These are phyloP conservation scores for Chlamydomonas reinhardtii DNA, from an alignment of 163 green algal species.

Conservation along the genomic window DNA sequence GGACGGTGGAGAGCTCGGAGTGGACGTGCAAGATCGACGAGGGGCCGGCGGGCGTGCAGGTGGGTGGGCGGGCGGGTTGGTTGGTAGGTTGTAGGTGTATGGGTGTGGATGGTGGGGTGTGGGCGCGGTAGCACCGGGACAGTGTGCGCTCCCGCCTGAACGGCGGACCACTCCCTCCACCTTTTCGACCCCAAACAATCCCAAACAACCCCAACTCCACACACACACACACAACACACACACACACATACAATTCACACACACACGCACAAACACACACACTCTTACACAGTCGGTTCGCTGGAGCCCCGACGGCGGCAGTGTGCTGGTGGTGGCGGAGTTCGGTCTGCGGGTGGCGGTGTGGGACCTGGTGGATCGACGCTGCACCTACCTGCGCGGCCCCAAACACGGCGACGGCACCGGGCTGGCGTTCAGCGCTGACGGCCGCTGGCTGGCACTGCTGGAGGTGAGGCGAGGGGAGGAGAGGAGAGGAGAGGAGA, in stretches of 20 bases:
- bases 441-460: constrained; percentile 80
- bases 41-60: constrained; percentile 78
- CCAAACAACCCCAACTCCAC: no score
- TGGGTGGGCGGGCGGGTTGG: no score
- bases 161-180: no score
- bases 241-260: no score
- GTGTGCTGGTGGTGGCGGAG: constrained; percentile 82
- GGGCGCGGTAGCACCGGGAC: no score
- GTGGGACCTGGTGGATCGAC: constrained; percentile 81
- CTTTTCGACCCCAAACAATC: no score
- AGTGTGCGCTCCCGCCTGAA: no score
- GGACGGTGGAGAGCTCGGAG: constrained; percentile 74
- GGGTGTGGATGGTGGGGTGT: no score
- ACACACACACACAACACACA: no score
- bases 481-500: no score
- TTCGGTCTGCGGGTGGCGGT: constrained; percentile 84
- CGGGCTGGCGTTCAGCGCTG: constrained; percentile 74
- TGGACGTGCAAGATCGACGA: constrained; percentile 91
- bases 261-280: no score
- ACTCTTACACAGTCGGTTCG: background rate
- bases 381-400: constrained; percentile 73
- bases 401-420: constrained; percentile 77
- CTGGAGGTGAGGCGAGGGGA: constrained; percentile 67
- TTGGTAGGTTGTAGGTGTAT: no score
- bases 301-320: constrained; percentile 81